phyloP scores from a whole-genome alignment of 73 alveolate species.

The Tetrahymena borealis region DNA sequence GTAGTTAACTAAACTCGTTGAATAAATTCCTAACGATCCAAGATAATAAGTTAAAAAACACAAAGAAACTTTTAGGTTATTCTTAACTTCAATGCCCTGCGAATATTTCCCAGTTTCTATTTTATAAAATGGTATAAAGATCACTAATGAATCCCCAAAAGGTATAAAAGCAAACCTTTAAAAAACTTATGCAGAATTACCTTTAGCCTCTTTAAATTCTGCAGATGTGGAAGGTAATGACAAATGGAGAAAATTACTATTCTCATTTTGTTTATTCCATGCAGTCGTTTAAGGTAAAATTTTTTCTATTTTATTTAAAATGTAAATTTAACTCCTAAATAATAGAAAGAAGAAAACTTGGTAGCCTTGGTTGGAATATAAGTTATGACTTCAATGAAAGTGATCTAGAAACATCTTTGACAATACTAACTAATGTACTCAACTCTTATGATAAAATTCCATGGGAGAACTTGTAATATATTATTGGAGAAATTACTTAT shows the following conservation, averaged over 20 bases:
- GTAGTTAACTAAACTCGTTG: conserved; percentile 85
- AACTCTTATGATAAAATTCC: conserved; percentile 84
- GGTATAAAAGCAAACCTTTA: conserved; percentile 72
- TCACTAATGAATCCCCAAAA: conserved; percentile 94
- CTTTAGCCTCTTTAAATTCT: conserved; percentile 71
- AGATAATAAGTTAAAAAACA: conserved; percentile 45
- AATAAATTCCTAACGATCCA: conserved; percentile 31
- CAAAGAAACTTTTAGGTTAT: conserved; percentile 84
- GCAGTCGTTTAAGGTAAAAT: conserved; percentile 68
- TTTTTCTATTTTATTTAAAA: background rate
- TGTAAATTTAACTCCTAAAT: background rate
- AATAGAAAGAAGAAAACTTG: conserved; percentile 92
- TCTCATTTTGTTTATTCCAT: conserved; percentile 92
- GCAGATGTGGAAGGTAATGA: conserved; percentile 67
- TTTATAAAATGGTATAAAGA: conserved; percentile 85
- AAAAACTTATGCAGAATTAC: conserved; percentile 70
- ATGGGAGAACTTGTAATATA: conserved; percentile 80
- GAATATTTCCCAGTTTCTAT: conserved; percentile 94
- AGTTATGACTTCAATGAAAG: conserved; percentile 94
- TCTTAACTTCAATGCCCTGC: conserved; percentile 97
- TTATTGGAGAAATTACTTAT: conserved; percentile 92
- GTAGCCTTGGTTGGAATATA: conserved; percentile 96
- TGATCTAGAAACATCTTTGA: conserved; percentile 88
- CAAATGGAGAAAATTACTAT: conserved; percentile 76
- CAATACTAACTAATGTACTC: conserved; percentile 72